Base-by-base conservation (phyloP, 108 stramenopile species). In the Epithemia pelagica region DNA sequence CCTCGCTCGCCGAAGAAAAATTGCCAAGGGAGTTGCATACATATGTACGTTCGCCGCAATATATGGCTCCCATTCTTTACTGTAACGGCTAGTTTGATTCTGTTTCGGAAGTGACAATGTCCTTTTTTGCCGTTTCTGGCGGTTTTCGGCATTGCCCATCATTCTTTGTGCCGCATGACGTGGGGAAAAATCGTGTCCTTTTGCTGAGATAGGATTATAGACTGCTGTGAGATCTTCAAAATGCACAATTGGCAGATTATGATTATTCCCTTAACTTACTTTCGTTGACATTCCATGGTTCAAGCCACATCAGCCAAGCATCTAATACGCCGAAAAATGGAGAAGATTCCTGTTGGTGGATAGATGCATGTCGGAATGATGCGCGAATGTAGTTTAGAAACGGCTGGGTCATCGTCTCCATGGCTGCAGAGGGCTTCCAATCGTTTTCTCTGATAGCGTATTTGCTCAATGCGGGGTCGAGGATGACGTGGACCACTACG, bases 1-100 rank as follows among this genome's bases (percentile, higher is more conserved):
- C n/a, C 90, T 76, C 15, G 93, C 82, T n/a, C 93, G 79, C 10
- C 85, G 83, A n/a, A 94, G 69, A 69, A 94, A 94, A 27, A 94
- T 78, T 22, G 93, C 90, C 59, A 94, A 67, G 15, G 93, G 93
- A 18, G 88, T 85, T 0, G 74, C 75, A 67, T 94, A 94, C 26
- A 90, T 70, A 59, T 90, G 71, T 20, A 91, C 58, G 65, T 94
- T 94, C 57, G 86, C 66, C 15, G 84, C 88, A 56, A 94, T 70
- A 65, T 91, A 94, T 2, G 88, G 75, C 59, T 89, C 90, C 93
- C 93, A 94, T 24, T 68, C 65, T 0, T 70, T 30, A 2, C 61
- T 74, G 75, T 88, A 94, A 30, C 37, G 62, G 71, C 88, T 89
- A 10, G 69, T 58, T 24, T 83, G 75, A 15, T 70, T 78, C 25